Evolutionary conservation across 257 asterid species (phyloP), one percentile per base, ranked within the genome.

Genomic region (Eustoma russellianum): DNA sequence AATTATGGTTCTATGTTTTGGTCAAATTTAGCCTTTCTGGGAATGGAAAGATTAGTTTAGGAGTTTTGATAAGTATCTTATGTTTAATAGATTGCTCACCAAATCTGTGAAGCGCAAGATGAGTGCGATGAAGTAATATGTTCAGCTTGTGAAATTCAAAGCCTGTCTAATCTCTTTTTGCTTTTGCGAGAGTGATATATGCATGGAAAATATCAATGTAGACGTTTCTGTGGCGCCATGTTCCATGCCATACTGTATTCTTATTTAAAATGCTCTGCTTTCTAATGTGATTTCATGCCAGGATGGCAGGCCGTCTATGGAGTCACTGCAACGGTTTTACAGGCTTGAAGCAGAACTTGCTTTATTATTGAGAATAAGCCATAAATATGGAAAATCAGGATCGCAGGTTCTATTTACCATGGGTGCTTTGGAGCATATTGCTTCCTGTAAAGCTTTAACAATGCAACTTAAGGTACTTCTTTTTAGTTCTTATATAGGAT

Each of bases 261-360:
- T 11, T 34, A 49, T 35, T 9, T 15, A 17, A 33, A 14, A 24
- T 50, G 19, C 7, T 49, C 13, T 9, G 3, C 52, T 13, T 66
- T 55, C 10, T 13, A 52, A 59, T 53, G 33, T 38, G 62, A 46
- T 17, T 16, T 46, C 55, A 53, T 55, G 60, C 57, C 77, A 87
- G 96, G 97, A 80, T 71, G 83, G 93, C 62, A 81, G 88, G 38
- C 65, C 69, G 54, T 85, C 96, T 34, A 74, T 82, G 63, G 91
- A 80, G 59, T 84, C 98, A 62, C 79, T 77, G 93, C 97, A 91
- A 74, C 87, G 86, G 48, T 79, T 80, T 46, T 91, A 93, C 78
- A 88, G 86, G 56, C 90, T 91, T 64, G 94, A 91, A 77, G 97
- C 95, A 1, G 82, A 79, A 66, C 82, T 91, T 52, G 78, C 93